Base-by-base conservation (phyloP, 192 early-diverging fungal genomes). In the Coemansia biformis region DNA sequence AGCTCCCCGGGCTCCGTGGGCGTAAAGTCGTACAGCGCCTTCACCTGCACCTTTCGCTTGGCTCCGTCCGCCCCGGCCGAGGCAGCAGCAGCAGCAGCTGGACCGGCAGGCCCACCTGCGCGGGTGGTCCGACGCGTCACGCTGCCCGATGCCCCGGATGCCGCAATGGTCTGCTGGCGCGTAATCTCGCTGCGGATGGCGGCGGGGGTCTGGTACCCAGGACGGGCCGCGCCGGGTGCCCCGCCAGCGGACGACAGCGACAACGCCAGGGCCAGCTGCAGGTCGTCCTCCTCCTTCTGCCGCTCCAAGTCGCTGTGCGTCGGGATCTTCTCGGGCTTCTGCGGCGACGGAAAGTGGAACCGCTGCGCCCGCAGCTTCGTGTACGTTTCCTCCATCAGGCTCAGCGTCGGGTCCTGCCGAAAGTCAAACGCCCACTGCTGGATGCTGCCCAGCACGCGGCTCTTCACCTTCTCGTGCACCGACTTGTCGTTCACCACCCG, bases 271-370 rank as follows among this genome's bases (percentile, higher is more conserved):
- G 95, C 95, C 38, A 93, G 60, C 68, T 98, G 88, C 38, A 94
- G 57, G 31, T 98, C 91, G 18, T 98, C 95, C 51, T 94, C 90
- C 62, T 98, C 94, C 51, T 93, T 90, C 52, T 90, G 84, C 48
- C 84, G 88, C 33, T 89, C 87, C n/a, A 83, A 47, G 29, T 90
- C 82, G 34, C 69, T 78, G 65, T 79, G 62, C 44, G 65, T 81
- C 8, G 78, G 67, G 19, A 86, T 78, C 57, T 89, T 89, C 46
- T 89, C 83, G n/a, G 85, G 85, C 43, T 84, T 86, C 51, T 89
- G 85, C 17, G 87, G 87, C 35, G 84, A 83, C 30, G 85, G 85
- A 30, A 89, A 89, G 5, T 66, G 57, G 59, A 85, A 66, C 31
- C 71, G n/a, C 52, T 75, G 63, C 0, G 59, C 57, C 1, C 64